phyloP scores from a whole-genome alignment of 371 early-diverging fungal species.

The Mortierella sp. region DNA sequence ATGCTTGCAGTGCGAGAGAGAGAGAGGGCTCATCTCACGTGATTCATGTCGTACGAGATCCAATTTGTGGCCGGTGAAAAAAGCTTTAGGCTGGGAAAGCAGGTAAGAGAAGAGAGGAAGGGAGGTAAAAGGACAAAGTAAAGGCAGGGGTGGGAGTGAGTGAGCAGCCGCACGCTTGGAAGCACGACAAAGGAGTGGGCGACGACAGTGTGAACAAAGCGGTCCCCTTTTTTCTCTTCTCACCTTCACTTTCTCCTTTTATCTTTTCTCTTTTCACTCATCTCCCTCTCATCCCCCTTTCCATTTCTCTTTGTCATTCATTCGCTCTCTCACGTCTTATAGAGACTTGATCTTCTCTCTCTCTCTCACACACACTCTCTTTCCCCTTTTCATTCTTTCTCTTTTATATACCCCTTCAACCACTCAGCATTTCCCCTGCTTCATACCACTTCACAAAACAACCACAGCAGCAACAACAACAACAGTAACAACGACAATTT shows the following conservation, averaged over 20 bases:
- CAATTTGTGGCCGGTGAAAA: neutral
- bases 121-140: too few species aligned
- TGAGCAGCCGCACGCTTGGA: neutral
- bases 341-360: constrained; percentile 11
- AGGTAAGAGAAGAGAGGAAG: too few species aligned
- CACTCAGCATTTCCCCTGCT: neutral
- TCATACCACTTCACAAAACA: neutral
- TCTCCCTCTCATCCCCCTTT: neutral
- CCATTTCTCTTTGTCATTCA: neutral
- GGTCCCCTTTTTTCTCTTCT: neutral
- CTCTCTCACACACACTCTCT: neutral
- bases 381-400: neutral
- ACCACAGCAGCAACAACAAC: neutral
- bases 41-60: neutral
- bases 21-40: constrained; percentile 3
- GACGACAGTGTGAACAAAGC: neutral
- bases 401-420: neutral
- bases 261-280: neutral
- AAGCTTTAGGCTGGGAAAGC: neutral
- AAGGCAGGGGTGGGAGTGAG: neutral
- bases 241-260: neutral
- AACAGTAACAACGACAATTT: neutral
- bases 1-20: neutral
- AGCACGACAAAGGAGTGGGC: neutral
- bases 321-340: neutral